phyloP scores from a whole-genome alignment of 768 basidiomycete species.

The Calocybe gangraenosa region DNA sequence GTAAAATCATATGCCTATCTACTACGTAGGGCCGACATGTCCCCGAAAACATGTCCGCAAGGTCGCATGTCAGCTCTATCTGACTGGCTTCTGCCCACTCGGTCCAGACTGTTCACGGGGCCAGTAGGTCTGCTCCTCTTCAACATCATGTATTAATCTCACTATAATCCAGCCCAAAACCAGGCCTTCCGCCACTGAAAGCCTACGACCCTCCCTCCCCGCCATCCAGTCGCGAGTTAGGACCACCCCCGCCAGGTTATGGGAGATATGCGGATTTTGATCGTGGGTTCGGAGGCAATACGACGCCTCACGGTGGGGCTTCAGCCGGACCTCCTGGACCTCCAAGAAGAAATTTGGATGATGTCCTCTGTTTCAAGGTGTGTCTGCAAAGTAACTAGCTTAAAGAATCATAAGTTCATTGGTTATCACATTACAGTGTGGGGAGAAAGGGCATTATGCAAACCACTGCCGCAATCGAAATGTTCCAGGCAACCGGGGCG shows the following conservation, averaged over 20 bases:
- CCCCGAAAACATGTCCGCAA: constrained; percentile 91
- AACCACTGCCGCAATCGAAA: constrained; percentile 91
- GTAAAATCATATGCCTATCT: constrained; percentile 2
- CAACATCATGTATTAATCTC: constrained; percentile 11
- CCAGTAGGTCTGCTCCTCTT: constrained; percentile 58
- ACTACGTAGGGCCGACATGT: constrained; percentile 68
- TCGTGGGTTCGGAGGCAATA: constrained; percentile 39
- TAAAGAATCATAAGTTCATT: not conserved
- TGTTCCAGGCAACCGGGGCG: constrained; percentile 88
- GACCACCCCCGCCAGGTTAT: constrained; percentile 90
- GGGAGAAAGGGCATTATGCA: constrained; percentile 92
- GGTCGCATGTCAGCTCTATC: constrained; percentile 85
- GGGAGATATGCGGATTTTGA: constrained; percentile 81
- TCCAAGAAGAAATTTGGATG: constrained; percentile 70
- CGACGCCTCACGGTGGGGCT: constrained; percentile 20
- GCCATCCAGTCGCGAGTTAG: constrained; percentile 72
- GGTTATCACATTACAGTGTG: constrained; percentile 51
- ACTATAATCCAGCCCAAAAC: constrained; percentile 60
- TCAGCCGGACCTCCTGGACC: constrained; percentile 27
- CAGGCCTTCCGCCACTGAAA: constrained; percentile 21
- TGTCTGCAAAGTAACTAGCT: constrained; percentile 12
- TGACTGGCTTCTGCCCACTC: constrained; percentile 90
- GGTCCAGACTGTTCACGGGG: constrained; percentile 85
- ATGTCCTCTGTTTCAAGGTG: constrained; percentile 87
- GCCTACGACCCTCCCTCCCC: constrained; percentile 62